Conservation (phyloP, 1,284 basidiomycete genomes). For the Paramarasmius palmivorus region DNA sequence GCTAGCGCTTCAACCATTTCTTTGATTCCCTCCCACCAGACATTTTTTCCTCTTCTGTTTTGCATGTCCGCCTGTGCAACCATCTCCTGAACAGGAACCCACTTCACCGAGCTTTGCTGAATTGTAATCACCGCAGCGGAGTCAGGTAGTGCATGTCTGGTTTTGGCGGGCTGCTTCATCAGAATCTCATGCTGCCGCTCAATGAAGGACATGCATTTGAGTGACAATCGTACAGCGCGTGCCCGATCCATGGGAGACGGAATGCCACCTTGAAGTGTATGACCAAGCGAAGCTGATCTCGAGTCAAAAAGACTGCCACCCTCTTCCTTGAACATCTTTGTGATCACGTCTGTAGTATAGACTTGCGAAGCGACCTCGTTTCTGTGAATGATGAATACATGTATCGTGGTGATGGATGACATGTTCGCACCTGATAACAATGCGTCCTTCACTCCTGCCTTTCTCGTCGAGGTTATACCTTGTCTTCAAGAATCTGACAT, state of each 20-base stretch:
- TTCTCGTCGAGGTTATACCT: constrained; percentile 86
- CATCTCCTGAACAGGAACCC: constrained; percentile 87
- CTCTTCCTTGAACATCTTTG: constrained; percentile 94
- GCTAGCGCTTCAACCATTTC: constrained; percentile 73
- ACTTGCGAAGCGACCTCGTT: constrained; percentile 87
- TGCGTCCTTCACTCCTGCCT: constrained; percentile 89
- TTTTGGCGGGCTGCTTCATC: constrained; percentile 43
- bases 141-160: constrained; percentile 55
- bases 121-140: constrained; percentile 92
- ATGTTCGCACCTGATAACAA: constrained; percentile 82
- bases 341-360: constrained; percentile 92
- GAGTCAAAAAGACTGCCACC: constrained; percentile 92
- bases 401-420: background rate
- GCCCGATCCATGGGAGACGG: constrained; percentile 94
- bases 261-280: constrained; percentile 94
- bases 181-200: constrained; percentile 74
- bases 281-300: constrained; percentile 90
- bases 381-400: constrained; percentile 37
- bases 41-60: constrained; percentile 78
- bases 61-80: constrained; percentile 87
- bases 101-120: constrained; percentile 76
- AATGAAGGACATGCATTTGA: constrained; percentile 94
- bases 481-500: constrained; percentile 89
- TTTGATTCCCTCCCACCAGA: constrained; percentile 82
- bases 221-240: constrained; percentile 85